These are phyloP conservation scores for Clarireedia paspali DNA, from an alignment of 2,329 filamentous ascomycete genomes.

Conservation along the genomic window DNA sequence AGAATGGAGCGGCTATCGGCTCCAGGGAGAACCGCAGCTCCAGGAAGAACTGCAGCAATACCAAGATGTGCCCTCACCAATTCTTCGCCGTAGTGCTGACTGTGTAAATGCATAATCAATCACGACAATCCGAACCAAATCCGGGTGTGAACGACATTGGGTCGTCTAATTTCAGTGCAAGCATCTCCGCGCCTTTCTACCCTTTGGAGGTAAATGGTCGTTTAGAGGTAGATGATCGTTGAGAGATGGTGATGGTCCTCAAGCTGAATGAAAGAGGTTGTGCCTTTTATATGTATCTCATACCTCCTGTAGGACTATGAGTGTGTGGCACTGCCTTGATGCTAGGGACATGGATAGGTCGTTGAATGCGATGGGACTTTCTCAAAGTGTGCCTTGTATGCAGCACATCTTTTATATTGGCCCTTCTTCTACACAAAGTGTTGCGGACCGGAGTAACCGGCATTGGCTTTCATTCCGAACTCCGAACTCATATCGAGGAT, in stretches of 20 bases:
- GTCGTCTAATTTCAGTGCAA: neutral
- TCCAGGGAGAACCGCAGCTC: neutral
- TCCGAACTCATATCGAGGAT: too few species aligned
- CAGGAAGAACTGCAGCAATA: neutral
- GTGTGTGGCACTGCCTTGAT: too few species aligned
- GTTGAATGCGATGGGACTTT: too few species aligned
- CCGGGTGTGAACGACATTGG: neutral
- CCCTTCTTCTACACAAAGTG: too few species aligned
- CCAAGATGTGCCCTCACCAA: neutral
- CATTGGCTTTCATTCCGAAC: too few species aligned
- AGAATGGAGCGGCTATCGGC: neutral
- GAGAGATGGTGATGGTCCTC: neutral
- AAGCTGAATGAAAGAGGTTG: neutral
- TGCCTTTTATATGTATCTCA: too few species aligned
- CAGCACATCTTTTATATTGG: too few species aligned
- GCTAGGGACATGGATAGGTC: too few species aligned
- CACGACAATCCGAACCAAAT: constrained; percentile 1
- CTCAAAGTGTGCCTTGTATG: too few species aligned
- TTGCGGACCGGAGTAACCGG: too few species aligned
- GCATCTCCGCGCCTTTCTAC: neutral
- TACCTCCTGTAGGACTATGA: too few species aligned
- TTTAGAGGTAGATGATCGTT: neutral
- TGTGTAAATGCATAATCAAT: neutral
- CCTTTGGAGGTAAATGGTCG: neutral
- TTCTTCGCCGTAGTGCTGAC: constrained; percentile 2